A percentile compares a stretch with the other conserved stretches of the same genome.
phyloP scores from a whole-genome alignment of 73 alveolate species.

The Tetrahymena elliotti region DNA sequence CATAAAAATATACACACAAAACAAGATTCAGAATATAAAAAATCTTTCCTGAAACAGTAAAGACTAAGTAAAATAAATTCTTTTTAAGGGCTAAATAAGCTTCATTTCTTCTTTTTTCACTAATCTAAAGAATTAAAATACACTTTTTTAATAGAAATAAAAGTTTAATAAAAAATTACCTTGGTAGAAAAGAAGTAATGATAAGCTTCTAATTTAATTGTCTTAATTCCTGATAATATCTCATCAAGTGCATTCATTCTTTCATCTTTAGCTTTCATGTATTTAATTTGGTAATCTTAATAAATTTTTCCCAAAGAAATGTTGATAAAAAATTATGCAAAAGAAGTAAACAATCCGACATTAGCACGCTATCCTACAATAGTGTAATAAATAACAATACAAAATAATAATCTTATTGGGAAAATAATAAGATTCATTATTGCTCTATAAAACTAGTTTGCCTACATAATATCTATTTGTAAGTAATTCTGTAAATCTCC shows the following conservation, averaged over 20 bases:
- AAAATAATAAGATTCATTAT: slow-evolving; percentile 12
- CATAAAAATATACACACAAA: not conserved
- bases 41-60: not conserved
- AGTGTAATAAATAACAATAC: slow-evolving; percentile 25
- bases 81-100: not conserved
- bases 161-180: not conserved
- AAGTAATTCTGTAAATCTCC: slow-evolving; percentile 42
- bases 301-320: slow-evolving; percentile 23
- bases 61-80: not conserved
- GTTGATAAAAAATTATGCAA: slow-evolving; percentile 17
- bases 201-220: slow-evolving; percentile 37
- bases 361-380: slow-evolving; percentile 36
- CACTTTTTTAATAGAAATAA: not conserved
- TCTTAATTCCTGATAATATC: slow-evolving; percentile 42
- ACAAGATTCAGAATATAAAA: not conserved
- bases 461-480: slow-evolving; percentile 41
- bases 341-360: slow-evolving; percentile 35
- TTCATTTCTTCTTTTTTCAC: not conserved
- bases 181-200: not conserved
- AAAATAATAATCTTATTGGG: slow-evolving; percentile 42
- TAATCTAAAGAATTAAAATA: not conserved
- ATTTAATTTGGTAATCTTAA: slow-evolving; percentile 29
- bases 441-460: slow-evolving; percentile 30
- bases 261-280: slow-evolving; percentile 50
- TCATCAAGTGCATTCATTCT: slow-evolving; percentile 48